Percentiles rank a stretch among this genome's conserved stretches.
phyloP scores from a whole-genome alignment of 108 stramenopile genomes.

The Epipyxis sp. region DNA sequence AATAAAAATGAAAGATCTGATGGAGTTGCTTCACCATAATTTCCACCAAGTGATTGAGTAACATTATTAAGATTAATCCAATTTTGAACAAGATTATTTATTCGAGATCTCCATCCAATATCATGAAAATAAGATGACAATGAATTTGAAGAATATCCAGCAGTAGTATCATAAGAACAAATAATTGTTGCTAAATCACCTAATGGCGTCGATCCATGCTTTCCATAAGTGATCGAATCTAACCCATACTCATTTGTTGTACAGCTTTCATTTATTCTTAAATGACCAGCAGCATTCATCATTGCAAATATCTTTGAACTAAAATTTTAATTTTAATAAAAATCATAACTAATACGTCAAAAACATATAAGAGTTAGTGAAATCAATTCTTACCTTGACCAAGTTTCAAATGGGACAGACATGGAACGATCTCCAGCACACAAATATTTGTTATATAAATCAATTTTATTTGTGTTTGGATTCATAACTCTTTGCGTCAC shows the following conservation, averaged over 20 bases:
- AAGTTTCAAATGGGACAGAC: slow-evolving; percentile 7
- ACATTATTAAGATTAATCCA: not conserved
- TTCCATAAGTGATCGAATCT: not conserved
- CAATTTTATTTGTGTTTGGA: not conserved
- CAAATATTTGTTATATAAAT: slow-evolving; percentile 26
- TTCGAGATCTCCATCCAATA: not conserved
- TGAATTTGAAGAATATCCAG: slow-evolving; percentile 26
- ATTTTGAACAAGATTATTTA: not conserved
- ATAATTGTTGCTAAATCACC: slow-evolving; percentile 29
- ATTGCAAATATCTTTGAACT: slow-evolving; percentile 27
- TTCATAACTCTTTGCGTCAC: not conserved
- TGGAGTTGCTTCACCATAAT: slow-evolving; percentile 34
- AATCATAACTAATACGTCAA: too few relatives aligned
- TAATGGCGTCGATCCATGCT: slow-evolving; percentile 20
- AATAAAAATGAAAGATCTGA: not conserved
- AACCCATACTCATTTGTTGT: not conserved
- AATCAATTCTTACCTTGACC: slow-evolving; percentile 13
- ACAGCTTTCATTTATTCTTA: slow-evolving; percentile 4
- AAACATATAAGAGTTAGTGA: not conserved
- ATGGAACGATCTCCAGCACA: not conserved
- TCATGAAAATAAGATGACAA: slow-evolving; percentile 32
- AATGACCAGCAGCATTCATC: slow-evolving; percentile 24
- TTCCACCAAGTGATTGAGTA: slow-evolving; percentile 4
- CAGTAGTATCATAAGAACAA: slow-evolving; percentile 29
- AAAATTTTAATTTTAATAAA: too few relatives aligned